Evolutionary conservation across 768 basidiomycete genomes (phyloP).

Genomic region (Hericium erinaceus): DNA sequence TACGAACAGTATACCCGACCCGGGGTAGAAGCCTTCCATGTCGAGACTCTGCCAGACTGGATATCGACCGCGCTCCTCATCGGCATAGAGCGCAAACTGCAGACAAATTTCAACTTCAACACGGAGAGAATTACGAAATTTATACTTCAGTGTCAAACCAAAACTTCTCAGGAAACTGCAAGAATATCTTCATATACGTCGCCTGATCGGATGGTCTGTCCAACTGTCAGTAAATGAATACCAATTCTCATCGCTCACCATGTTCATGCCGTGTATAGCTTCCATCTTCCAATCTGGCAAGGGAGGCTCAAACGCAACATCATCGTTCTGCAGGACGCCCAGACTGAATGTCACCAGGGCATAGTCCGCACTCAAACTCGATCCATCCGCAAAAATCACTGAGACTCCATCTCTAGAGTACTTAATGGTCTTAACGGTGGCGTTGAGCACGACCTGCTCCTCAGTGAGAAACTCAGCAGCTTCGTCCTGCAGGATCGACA

Average conservation of each 20-base stretch:
- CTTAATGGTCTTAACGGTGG: constrained; percentile 38
- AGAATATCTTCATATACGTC: constrained; percentile 56
- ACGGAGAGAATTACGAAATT: neutral
- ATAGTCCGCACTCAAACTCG: constrained; percentile 40
- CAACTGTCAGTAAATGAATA: neutral
- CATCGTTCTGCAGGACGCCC: constrained; percentile 43
- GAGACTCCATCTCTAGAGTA: constrained; percentile 37
- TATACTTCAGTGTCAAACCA: constrained; percentile 19
- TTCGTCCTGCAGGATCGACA: constrained; percentile 44
- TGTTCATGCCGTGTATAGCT: constrained; percentile 51
- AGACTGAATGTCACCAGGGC: constrained; percentile 61
- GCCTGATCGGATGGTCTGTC: constrained; percentile 21
- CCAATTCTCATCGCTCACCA: constrained; percentile 27
- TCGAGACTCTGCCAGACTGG: constrained; percentile 62
- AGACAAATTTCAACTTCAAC: neutral
- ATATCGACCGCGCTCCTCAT: constrained; percentile 24
- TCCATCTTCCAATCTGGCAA: constrained; percentile 54
- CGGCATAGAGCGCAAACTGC: constrained; percentile 7
- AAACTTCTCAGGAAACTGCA: constrained; percentile 8
- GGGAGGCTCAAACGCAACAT: constrained; percentile 42
- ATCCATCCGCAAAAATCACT: constrained; percentile 37
- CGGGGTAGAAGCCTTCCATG: constrained; percentile 44
- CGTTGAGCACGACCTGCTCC: constrained; percentile 38
- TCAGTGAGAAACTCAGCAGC: constrained; percentile 44
- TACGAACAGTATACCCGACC: constrained; percentile 45